Evolutionary conservation across 768 basidiomycete genomes (phyloP), one percentile per base, ranked within the genome.

Genomic region (Stropharia rugosoannulata): DNA sequence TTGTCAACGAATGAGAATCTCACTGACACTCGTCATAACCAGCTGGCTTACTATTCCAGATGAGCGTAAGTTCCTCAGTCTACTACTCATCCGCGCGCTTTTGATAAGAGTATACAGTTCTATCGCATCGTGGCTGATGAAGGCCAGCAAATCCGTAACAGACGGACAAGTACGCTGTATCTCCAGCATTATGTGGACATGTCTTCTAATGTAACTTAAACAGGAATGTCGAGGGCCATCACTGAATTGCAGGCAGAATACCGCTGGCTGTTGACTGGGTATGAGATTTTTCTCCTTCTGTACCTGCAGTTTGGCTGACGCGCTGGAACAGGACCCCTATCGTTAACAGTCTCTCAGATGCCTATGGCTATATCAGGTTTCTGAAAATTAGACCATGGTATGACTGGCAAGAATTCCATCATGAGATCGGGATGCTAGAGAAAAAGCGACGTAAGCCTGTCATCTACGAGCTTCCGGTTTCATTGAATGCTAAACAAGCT

Each of bases 231-330:
- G 15, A 75, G 80, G 15, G 80, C 82, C 1, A 80, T 84, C 12
- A 78, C 78, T 9, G 77, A 81, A 11, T 68, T 92, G 13, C 68
- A 75, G 10, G 59, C 81, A 0, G 74, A 63, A 15, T 79, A 84
- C 64, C 76, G 86, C 38, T 91, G 90, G 90, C 81, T 80, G 59
- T 70, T 89, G 8, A 89, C 86, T 22, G 85, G 84, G 78, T 80
- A 64, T 16, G 73, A 67, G 16, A 18, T 54, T 5, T 9, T 18
- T 56, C 11, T 5, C 12, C 18, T n/a, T n/a, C n/a, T 53, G 16
- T 5, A 41, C 38, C 22, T 32, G 5, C 8, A 18, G 42, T 13
- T 32, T n/a, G 8, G 16, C 7, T 49, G 38, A 42, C 8, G 32
- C 36, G 36, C 10, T 49, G 32, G 51, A 51, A 36, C 51, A 81